Evolutionary conservation across 495 filamentous ascomycete genomes (phyloP), one percentile per base, ranked within the genome.

Genomic region (Sordaria brevicollis): DNA sequence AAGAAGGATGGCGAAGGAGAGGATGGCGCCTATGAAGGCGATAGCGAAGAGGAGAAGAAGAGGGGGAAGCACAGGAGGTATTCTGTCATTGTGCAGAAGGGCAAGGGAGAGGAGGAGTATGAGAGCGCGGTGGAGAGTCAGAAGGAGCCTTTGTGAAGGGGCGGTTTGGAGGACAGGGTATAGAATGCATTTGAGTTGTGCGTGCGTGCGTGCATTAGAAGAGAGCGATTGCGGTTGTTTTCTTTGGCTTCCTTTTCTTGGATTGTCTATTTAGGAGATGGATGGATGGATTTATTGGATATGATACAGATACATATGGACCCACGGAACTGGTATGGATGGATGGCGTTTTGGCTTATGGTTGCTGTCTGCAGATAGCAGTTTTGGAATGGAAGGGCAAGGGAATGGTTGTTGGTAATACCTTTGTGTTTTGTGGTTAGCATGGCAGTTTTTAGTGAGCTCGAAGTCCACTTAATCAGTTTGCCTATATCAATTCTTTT

Each of bases 81-180:
- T 36, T 71, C 74, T 1, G 75, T 76, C 35, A 80, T 78, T 34
- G 78, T 80, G 10, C 77, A 75, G 70, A 77, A 76, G 74, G 76
- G 76, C 35, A 77, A 80, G 72, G 77, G 77, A 25, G 78, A 79
- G 7, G 76, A 78, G 35, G 78, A 80, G 71, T 78, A 80, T 67
- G 76, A 78, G 75, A 80, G 76, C 39, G 78, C 78, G 4, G 71
- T 75, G 4, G 75, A 77, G 69, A 54, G 17, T 65, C 37, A 38
- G 29, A 41, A 67, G n/a, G 66, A 67, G 11, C 1, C 13, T 17
- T 6, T 31, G 49, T 62, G 25, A 62, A 15, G 25, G n/a, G n/a
- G n/a, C n/a, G n/a, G n/a, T n/a, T n/a, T n/a, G n/a, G n/a, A n/a
- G n/a, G n/a, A n/a, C n/a, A n/a, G n/a, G 25, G 2, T 25, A 8